Evolutionary conservation across 257 asterid species (phyloP).

Genomic region (Solanum raphanifolium): DNA sequence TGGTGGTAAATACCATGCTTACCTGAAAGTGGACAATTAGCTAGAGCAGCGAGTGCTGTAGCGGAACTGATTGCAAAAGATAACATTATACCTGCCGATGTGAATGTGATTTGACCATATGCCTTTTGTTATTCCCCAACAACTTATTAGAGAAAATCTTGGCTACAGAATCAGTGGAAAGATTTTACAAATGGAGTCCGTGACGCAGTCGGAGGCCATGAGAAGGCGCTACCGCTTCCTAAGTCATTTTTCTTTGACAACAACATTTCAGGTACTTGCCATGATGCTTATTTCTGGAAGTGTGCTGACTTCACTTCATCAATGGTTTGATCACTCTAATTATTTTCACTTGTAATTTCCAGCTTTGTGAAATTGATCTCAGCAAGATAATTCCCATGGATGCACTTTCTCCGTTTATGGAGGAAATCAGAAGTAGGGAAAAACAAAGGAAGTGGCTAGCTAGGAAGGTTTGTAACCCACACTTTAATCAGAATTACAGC

Average conservation of each 20-base stretch:
- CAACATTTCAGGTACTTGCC: slow-evolving; percentile 68
- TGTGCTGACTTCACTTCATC: background rate
- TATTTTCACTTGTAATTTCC: slow-evolving; percentile 12
- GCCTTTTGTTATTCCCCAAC: slow-evolving; percentile 1
- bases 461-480: slow-evolving; percentile 48
- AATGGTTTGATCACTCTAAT: background rate
- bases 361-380: slow-evolving; percentile 89
- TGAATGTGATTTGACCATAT: background rate
- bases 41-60: background rate
- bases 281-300: background rate
- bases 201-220: slow-evolving; percentile 78
- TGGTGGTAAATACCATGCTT: background rate
- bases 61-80: background rate
- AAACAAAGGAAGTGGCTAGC: slow-evolving; percentile 73
- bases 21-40: background rate
- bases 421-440: slow-evolving; percentile 87
- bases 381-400: slow-evolving; percentile 50
- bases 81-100: background rate
- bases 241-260: slow-evolving; percentile 91
- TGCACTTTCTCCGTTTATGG: slow-evolving; percentile 82
- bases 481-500: background rate
- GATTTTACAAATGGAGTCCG: slow-evolving; percentile 73
- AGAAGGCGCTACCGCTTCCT: slow-evolving; percentile 87
- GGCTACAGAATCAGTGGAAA: slow-evolving; percentile 69
- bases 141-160: slow-evolving; percentile 17